Evolutionary conservation across 139 green algal species (phyloP), one percentile per base, ranked within the genome.

Genomic region (Marvania coccoides): DNA sequence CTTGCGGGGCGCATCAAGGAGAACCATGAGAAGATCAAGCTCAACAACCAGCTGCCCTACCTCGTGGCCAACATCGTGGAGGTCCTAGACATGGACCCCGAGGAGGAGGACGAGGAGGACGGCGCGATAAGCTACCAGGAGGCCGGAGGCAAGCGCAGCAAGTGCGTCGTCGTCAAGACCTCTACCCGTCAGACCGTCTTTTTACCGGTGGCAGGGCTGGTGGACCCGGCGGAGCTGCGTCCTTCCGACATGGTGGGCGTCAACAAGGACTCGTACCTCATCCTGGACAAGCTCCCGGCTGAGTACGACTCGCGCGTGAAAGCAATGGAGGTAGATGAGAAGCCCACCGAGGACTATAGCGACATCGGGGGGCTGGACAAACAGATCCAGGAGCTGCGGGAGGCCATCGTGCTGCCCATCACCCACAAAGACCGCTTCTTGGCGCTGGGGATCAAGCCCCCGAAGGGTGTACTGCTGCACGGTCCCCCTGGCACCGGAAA

Each of bases 31-130:
- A 98, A 97, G 66, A 95, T 98, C 67, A 98, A 98, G 78, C 81
- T 98, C 10, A 98, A 98, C 85, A 98, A 98, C 76, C 91, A 97
- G 84, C 85, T 99, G 28, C 94, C 94, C 5, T 99, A 99, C 80
- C 83, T 99, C 19, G 95, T 99, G 9, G 85, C 83, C 23, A 98
- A 98, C 70, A 90, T 99, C 26, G 95, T 99, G 24, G 95, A 99
- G 77, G 89, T 86, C 23, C 75, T 98, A 31, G 91, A 98, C 48
- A 71, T 97, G 9, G 83, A 90, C 56, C 89, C 91, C 0, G 93
- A 98, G 29, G 90, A 93, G 14, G 89, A 96, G 3, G 87, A 90
- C 31, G 86, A 92, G 54, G 77, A 85, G 51, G 88, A 94, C 35
- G 69, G 64, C n/a, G 59, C 28, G 29, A 45, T 66, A 23, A 53